These are phyloP conservation scores for Acanthamoeba healyi DNA, from an alignment of 208 protist species.

Conservation along the genomic window DNA sequence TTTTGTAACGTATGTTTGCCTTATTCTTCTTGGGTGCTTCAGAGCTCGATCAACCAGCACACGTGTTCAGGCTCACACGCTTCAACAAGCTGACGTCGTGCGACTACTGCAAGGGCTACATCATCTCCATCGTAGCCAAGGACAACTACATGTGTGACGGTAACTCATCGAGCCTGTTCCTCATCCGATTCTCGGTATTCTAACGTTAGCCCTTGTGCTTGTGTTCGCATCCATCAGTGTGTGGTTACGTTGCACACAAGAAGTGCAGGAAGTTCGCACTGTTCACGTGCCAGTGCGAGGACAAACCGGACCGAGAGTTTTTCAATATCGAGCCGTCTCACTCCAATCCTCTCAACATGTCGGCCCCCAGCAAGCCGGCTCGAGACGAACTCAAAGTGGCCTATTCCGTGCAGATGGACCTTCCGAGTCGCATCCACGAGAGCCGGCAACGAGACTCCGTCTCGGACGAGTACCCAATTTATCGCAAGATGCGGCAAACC, in stretches of 20 bases:
- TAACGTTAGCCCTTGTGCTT: background rate
- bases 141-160: conserved; percentile 58
- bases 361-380: background rate
- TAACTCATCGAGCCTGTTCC: no score
- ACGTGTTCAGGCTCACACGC: conserved; percentile 7
- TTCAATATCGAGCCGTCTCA: background rate
- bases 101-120: conserved; percentile 27
- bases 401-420: conserved; percentile 40
- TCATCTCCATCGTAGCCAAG: background rate
- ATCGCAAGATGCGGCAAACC: background rate
- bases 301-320: background rate
- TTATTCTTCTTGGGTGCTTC: background rate
- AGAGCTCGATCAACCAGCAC: conserved; percentile 10
- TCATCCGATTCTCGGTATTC: no score
- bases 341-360: background rate
- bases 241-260: conserved; percentile 37
- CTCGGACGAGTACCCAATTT: background rate
- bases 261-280: conserved; percentile 46
- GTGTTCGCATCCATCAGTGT: background rate
- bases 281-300: conserved; percentile 42
- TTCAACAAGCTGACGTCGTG: conserved; percentile 48
- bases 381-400: conserved; percentile 32
- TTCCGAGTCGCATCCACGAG: background rate
- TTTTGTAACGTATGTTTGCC: no score
- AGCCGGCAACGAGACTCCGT: background rate